A percentile compares a stretch with the other conserved stretches of the same genome.
Evolutionary conservation across 2,329 filamentous ascomycete genomes (phyloP).

Genomic region (Orbilia javanica): DNA sequence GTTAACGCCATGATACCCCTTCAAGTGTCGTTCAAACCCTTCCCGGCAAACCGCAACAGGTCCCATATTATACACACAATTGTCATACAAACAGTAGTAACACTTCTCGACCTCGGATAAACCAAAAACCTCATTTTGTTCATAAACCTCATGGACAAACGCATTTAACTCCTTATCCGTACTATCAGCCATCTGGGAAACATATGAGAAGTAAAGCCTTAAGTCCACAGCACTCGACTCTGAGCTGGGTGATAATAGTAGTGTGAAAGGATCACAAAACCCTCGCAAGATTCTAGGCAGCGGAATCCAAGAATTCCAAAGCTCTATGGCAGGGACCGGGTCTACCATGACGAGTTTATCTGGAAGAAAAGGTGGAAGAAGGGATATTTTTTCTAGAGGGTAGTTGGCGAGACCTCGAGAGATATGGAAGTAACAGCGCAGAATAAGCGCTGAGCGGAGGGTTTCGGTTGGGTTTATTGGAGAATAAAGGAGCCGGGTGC

Average conservation of each 20-base stretch:
- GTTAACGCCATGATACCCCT: conserved; percentile 12
- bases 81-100: conserved; percentile 17
- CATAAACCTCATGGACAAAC: conserved; percentile 3
- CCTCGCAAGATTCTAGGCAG: background rate
- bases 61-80: conserved; percentile 19
- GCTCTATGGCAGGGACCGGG: background rate
- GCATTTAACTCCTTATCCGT: background rate
- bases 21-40: conserved; percentile 2
- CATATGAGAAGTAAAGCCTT: background rate
- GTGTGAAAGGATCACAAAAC: background rate
- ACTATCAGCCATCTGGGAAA: background rate
- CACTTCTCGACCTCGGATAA: background rate
- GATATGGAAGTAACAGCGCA: conserved; percentile 10
- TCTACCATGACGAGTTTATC: background rate
- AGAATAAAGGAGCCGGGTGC: background rate
- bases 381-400: background rate
- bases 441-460: conserved; percentile 1
- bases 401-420: background rate
- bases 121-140: background rate
- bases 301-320: background rate
- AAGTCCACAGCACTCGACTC: background rate
- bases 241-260: background rate
- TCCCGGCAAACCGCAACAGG: background rate
- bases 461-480: background rate
- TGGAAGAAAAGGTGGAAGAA: conserved; percentile 6